Conservation (phyloP, 805 yeast species). For the Kodamaea neixiangensis region DNA sequence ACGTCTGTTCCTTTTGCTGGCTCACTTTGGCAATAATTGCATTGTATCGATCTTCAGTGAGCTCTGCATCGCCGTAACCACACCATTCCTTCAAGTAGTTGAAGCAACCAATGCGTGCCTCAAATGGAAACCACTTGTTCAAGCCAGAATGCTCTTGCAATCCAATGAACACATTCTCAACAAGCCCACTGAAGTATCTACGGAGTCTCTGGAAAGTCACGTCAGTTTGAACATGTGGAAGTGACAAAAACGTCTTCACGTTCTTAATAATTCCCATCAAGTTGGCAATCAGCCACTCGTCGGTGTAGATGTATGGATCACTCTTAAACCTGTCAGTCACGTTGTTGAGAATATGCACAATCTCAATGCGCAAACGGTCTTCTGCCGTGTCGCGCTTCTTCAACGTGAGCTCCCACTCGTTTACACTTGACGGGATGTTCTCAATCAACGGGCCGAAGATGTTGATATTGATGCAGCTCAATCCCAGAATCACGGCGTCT, state of each 20-base stretch:
- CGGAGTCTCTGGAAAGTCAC: conserved; percentile 76
- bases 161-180: conserved; percentile 72
- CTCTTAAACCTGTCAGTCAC: conserved; percentile 63
- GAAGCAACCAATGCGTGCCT: conserved; percentile 80
- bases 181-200: conserved; percentile 77
- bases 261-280: conserved; percentile 63
- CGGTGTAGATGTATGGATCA: conserved; percentile 52
- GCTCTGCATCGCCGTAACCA: conserved; percentile 72
- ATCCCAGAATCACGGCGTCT: conserved; percentile 86
- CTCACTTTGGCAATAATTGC: conserved; percentile 51
- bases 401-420: conserved; percentile 43
- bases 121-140: conserved; percentile 74
- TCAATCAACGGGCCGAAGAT: conserved; percentile 82
- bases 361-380: conserved; percentile 64
- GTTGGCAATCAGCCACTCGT: conserved; percentile 67
- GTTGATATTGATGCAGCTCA: conserved; percentile 87
- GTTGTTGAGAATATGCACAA: conserved; percentile 70
- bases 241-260: conserved; percentile 59
- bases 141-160: conserved; percentile 41
- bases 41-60: conserved; percentile 67
- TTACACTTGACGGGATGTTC: conserved; percentile 62
- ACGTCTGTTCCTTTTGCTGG: conserved; percentile 40
- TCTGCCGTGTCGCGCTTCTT: conserved; percentile 36
- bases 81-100: conserved; percentile 91
- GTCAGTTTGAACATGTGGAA: conserved; percentile 58